Base-by-base conservation (phyloP, 1,284 basidiomycete genomes). In the Rhodotorula sp. region DNA sequence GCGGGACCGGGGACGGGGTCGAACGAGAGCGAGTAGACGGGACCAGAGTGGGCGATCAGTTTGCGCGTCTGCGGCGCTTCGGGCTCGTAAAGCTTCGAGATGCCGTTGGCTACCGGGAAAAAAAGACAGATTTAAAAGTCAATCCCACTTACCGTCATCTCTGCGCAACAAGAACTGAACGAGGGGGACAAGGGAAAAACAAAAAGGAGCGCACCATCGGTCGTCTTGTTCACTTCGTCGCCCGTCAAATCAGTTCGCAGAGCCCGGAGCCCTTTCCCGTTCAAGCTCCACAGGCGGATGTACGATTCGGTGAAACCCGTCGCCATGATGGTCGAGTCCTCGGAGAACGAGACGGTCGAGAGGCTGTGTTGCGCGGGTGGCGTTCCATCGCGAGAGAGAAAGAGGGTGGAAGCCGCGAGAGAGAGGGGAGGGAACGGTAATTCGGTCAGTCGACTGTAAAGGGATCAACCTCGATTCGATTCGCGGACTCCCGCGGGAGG, bases 241-340 rank as follows among this genome's bases (percentile, higher is more conserved):
- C 87, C 80, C 28, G 87, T 85, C 70, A 92, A 90, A 76, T 94
- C 89, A 77, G 89, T 90, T 73, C 89, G 85, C 77, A 89, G 84
- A 15, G 88, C 90, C 77, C 86, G 88, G 62, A 99, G 82, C 78
- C 90, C 91, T 80, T 98, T 93, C 28, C 93, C 93, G 79, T 95
- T 97, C 67, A 98, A 82, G 79, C 88, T 97, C 95, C 97, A 99
- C 69, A 99, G 77, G 67, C 95, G 87, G 70, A 99, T 90, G 77
- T 93, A 95, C 78, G 95, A 97, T 82, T 99, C 95, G 50, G 93
- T 87, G 79, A 97, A 98, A 1, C 97, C 97, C 43, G 91, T 92
- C 1, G 95, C 97, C 87, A 99, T 89, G n/a, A 99, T 82, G 10
- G 93, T 91, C 1, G 90, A 90, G 81, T 99, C 97, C 62, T 87